Percentiles rank a stretch among this genome's conserved stretches.
Conservation (phyloP, 225 moss, liverwort and hornwort genomes). For the Sphagnum tenellum region DNA sequence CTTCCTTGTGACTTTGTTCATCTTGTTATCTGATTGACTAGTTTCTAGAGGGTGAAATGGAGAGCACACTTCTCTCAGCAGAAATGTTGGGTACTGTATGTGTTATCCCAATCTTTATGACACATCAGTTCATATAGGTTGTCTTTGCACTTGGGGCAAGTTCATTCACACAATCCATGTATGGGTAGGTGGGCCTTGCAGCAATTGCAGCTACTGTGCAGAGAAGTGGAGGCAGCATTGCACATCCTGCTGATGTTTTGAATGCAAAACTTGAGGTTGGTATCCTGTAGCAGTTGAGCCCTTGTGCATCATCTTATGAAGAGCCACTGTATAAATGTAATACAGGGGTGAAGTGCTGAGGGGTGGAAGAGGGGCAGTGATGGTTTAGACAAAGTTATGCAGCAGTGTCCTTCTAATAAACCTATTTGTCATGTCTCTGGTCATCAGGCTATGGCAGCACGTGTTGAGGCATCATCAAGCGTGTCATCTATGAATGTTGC, state of each 20-base stretch:
- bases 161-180: background rate
- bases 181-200: constrained; percentile 22
- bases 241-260: constrained; percentile 23
- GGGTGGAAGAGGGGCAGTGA: too few relatives aligned
- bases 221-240: constrained; percentile 23
- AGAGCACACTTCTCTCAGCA: too few relatives aligned
- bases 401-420: background rate
- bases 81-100: too few relatives aligned
- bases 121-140: background rate
- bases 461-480: constrained; percentile 27
- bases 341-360: too few relatives aligned
- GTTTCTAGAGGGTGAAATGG: too few relatives aligned
- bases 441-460: constrained; percentile 23
- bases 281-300: too few relatives aligned
- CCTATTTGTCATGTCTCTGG: background rate
- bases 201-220: constrained; percentile 19
- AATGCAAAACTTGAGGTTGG: constrained; percentile 20
- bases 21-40: background rate
- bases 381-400: too few relatives aligned
- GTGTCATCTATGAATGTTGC: constrained; percentile 29
- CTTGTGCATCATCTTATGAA: too few relatives aligned
- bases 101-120: too few relatives aligned
- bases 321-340: too few relatives aligned
- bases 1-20: background rate
- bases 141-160: background rate